Base-by-base conservation (phyloP, 306 rosid genomes). In the Prunus armeniaca region DNA sequence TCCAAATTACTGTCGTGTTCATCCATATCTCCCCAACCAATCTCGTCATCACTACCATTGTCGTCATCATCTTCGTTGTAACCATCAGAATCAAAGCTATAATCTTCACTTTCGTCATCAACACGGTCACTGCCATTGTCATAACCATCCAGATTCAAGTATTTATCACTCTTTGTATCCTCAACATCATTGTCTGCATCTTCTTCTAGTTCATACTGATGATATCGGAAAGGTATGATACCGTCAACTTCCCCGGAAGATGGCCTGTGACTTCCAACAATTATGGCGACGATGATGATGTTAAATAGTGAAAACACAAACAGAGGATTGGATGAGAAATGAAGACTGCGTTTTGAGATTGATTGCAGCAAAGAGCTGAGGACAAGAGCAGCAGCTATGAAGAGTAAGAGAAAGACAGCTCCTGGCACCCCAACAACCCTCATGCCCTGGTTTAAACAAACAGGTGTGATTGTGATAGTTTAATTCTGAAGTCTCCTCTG, bases 271-370 rank as follows among this genome's bases (percentile, higher is more conserved):
- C 46, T 74, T 65, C 60, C 73, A 65, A 73, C 43, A 52, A 79
- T 60, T 57, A 88, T 66, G 74, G 75, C 61, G 5, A 79, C 2
- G 24, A 85, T 28, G 66, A 85, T 55, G 62, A 77, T 52, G 86
- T 83, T 81, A 65, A 81, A 73, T 28, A 81, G 32, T 47, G 73
- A 73, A 75, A 81, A 85, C 75, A 71, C 78, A 22, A 79, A 64
- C 24, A 79, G 70, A 57, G 85, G 77, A 30, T 77, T 75, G 6
- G 14, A 60, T 12, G 72, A 24, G 65, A 83, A 80, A 20, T 70
- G 55, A 38, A 46, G 45, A 67, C 50, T 9, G 3, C 0, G 17
- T 24, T 28, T 34, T 1, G 57, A 54, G 65, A 46, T 71, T 45
- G 81, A 75, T 50, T 80, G 63, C 54, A 28, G 30, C 34, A 75